Evolutionary conservation across 352 stramenopile species (phyloP).

Genomic region (Globisporangium megalacanthum): DNA sequence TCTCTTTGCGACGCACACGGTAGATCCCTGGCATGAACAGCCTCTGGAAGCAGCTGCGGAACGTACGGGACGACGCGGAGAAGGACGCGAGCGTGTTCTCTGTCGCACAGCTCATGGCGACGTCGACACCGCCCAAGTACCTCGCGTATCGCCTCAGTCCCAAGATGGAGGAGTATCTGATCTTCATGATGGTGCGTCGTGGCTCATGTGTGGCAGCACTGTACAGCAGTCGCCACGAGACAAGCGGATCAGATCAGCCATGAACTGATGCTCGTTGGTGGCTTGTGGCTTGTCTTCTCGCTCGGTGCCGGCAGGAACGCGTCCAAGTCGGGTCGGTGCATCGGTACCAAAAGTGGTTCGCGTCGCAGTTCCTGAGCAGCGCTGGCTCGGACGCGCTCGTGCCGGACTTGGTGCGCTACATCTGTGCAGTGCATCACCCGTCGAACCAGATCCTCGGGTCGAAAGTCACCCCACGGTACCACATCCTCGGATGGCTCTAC

Average conservation of each 20-base stretch:
- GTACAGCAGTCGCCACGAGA: too few species aligned
- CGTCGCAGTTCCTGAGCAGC: constrained; percentile 67
- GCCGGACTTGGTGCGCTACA: constrained; percentile 76
- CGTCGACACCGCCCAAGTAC: constrained; percentile 66
- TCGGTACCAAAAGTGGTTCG: constrained; percentile 86
- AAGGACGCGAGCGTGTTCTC: constrained; percentile 54
- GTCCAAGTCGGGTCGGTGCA: constrained; percentile 72
- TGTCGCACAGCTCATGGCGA: constrained; percentile 68
- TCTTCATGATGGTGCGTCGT: constrained; percentile 80
- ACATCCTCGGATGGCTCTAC: constrained; percentile 85
- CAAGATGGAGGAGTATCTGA: constrained; percentile 82
- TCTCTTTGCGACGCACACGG: background rate
- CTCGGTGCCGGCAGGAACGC: constrained; percentile 31
- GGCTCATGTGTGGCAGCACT: background rate
- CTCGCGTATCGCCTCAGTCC: constrained; percentile 74
- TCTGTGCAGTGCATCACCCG: constrained; percentile 79
- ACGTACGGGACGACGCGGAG: constrained; percentile 50
- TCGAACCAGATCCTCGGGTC: constrained; percentile 76
- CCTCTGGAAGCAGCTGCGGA: constrained; percentile 78
- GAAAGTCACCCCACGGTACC: constrained; percentile 82
- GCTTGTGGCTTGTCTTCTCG: background rate
- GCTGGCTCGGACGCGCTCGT: constrained; percentile 67
- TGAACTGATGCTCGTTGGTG: background rate
- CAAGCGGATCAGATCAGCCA: too few species aligned
- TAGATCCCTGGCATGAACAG: constrained; percentile 75